Evolutionary conservation across 305 asterid species (phyloP), one percentile per base, ranked within the genome.

Genomic region (Vinca major): DNA sequence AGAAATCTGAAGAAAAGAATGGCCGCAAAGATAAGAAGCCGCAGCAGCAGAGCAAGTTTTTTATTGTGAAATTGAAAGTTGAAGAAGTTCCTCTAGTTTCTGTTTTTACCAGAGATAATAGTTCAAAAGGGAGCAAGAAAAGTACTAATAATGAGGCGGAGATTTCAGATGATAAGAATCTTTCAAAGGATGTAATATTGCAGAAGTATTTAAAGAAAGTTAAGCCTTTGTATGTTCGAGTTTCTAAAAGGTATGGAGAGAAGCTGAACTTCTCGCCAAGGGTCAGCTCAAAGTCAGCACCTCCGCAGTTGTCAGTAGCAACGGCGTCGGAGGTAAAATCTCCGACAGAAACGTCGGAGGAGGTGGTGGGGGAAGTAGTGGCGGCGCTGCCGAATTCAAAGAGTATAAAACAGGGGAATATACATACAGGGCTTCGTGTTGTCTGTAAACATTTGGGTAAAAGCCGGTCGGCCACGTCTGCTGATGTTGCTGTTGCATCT

Each of bases 121-220:
- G 86, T 68, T 82, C 90, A 0, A 82, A 86, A 21, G 56, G 41
- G 9, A 19, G 26, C 13, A 66, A 62, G 63, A 43, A 37, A 10
- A 54, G 43, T 13, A 1, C 33, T 26, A 60, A 3, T 26, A 39
- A 33, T 16, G 69, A 71, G 6, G 81, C 49, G 8, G 66, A 75
- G 21, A 26, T 33, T 65, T 48, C 78, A 14, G 90, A 84, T 0
- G 90, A 86, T 65, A 81, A 71, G 62, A 86, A 82, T 49, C 54
- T 83, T 13, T 57, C 84, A 16, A 86, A 81, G 54, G 95, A 88
- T 8, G 80, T 74, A 33, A 79, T 92, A 26, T 26, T 26, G 82
- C 87, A 86, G 0, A 92, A 88, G 79, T 92, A 92, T 74, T 55
- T 92, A 21, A 90, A 90, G 68, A 84, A 83, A 82, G 95, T 89